Evolutionary conservation across 352 stramenopile genomes (phyloP), one percentile per base, ranked within the genome.

Genomic region (Phytopythium vexans): DNA sequence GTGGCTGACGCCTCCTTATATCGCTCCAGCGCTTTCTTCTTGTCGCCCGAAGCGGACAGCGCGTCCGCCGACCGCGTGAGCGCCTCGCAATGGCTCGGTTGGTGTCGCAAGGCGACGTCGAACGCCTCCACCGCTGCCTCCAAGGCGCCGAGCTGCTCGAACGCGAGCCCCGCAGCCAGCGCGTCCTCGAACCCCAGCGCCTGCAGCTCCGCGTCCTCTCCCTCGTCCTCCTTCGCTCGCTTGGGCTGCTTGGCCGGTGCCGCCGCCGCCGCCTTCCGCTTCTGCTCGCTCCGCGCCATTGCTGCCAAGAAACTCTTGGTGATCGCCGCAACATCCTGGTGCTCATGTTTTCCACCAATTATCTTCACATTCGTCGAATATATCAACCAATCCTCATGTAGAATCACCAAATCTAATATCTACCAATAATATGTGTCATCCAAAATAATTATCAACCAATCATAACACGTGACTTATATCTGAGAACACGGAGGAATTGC

Each of bases 141-240:
- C 32, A 75, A 63, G 0, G 70, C 72, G 42, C 68, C 62, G 9
- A 90, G 55, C 56, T 90, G 74, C 52, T 88, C 64, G 40, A 90
- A 88, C 31, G 79, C 77, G 35, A 84, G 57, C 10, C 79, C 79
- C n/a, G 77, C 74, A 8, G 72, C 67, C 27, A 89, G 66, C 7
- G 77, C 76, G 52, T 89, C 76, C 21, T 76, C 66, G 38, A 88
- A 87, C 52, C 56, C 50, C 35, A 89, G 62, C 27, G 65, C 62
- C n/a, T 66, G 63, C 43, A 84, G 73, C 49, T 83, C 54, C 51
- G 72, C 52, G 49, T 73, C 68, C 3, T 49, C 66, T 45, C 77
- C 62, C 0, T 54, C 47, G n/a, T 71, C 52, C 12, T 54, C 60
- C n/a, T 66, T 46, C 15, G 71, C 54, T 35, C 58, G 73, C 59